Conservation (phyloP, 2,329 filamentous ascomycete genomes). For the Claviceps capensis region DNA sequence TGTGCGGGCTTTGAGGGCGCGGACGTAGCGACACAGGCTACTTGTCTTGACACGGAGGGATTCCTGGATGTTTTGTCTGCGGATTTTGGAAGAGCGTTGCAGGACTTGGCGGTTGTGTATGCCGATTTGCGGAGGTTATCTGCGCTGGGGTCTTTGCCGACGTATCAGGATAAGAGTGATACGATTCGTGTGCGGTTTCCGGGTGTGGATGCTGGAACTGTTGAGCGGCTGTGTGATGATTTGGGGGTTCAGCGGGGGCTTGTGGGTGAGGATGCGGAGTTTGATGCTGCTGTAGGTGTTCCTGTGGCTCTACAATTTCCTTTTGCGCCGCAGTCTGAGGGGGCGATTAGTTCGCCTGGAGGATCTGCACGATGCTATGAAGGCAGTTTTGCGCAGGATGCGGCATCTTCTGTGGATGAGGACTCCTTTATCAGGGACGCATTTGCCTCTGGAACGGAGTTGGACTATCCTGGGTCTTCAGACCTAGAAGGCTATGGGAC, state of each 20-base stretch:
- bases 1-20: conserved; percentile 28
- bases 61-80: conserved; percentile 74
- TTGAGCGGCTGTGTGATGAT: conserved; percentile 75
- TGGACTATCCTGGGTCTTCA: conserved; percentile 34
- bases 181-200: conserved; percentile 75
- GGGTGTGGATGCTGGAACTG: conserved; percentile 71
- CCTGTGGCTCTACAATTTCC: conserved; percentile 73
- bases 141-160: conserved; percentile 67
- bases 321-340: conserved; percentile 51
- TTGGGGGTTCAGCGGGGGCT: conserved; percentile 70
- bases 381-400: conserved; percentile 27
- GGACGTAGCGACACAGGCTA: conserved; percentile 26
- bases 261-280: conserved; percentile 63
- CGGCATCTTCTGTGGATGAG: conserved; percentile 18
- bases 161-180: conserved; percentile 54
- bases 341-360: conserved; percentile 31
- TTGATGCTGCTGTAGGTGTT: conserved; percentile 52
- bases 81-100: conserved; percentile 77
- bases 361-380: conserved; percentile 32
- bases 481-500: conserved; percentile 35
- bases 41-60: conserved; percentile 66
- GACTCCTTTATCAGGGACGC: conserved; percentile 24
- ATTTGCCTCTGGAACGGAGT: conserved; percentile 28
- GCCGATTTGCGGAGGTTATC: conserved; percentile 71
- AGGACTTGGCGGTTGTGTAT: conserved; percentile 67